Evolutionary conservation across 257 asterid genomes (phyloP).

Genomic region (Dorcoceras hygrometricum): DNA sequence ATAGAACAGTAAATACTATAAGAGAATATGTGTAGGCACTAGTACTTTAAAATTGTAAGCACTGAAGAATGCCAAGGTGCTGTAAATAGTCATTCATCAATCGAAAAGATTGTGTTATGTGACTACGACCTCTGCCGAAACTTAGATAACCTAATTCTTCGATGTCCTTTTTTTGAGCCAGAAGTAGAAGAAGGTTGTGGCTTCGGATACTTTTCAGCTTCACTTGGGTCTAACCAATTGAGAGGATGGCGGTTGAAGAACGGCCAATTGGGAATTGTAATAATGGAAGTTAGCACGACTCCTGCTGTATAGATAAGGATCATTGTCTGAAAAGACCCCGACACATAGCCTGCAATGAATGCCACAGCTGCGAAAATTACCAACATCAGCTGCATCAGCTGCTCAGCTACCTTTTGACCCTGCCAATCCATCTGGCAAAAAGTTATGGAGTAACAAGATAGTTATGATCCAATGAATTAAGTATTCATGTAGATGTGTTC

Average conservation of each 20-base stretch:
- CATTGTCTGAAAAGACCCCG: constrained; percentile 71
- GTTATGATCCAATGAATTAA: background rate
- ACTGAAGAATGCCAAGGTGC: background rate
- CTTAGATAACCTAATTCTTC: constrained; percentile 46
- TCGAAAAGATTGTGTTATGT: constrained; percentile 3
- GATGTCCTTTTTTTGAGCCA: constrained; percentile 47
- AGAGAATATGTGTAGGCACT: background rate
- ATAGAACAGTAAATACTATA: too few species aligned
- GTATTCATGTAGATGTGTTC: background rate
- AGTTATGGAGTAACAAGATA: constrained; percentile 18
- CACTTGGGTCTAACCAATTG: constrained; percentile 66
- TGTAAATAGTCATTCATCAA: background rate
- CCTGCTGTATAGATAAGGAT: constrained; percentile 58
- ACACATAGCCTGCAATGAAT: constrained; percentile 47
- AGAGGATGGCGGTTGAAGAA: constrained; percentile 61
- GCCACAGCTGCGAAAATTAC: constrained; percentile 55
- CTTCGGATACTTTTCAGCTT: constrained; percentile 65
- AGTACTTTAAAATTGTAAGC: background rate
- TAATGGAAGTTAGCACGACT: constrained; percentile 53
- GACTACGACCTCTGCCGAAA: constrained; percentile 4
- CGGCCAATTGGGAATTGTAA: constrained; percentile 71
- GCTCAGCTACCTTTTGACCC: constrained; percentile 78
- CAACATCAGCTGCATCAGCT: constrained; percentile 67
- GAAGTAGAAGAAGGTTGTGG: constrained; percentile 41
- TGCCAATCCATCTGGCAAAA: constrained; percentile 75